Conservation (phyloP, 192 early-diverging fungal genomes). For the Coemansia sp. region DNA sequence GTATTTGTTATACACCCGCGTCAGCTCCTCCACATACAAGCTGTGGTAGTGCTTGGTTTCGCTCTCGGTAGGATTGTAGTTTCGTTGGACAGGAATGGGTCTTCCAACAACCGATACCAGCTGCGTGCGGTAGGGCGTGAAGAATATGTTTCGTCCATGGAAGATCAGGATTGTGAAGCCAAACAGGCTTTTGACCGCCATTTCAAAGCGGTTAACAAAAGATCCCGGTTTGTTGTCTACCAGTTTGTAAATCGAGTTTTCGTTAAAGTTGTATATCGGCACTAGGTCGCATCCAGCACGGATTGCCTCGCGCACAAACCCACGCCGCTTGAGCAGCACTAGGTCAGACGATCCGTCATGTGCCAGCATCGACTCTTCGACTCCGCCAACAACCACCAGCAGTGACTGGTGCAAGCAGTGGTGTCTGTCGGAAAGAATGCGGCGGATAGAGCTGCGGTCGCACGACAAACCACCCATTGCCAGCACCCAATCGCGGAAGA, state of each 20-base stretch:
- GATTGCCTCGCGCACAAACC: slow-evolving; percentile 91
- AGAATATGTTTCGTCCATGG: slow-evolving; percentile 85
- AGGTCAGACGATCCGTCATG: slow-evolving; percentile 64
- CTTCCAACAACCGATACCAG: slow-evolving; percentile 46
- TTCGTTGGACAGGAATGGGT: slow-evolving; percentile 30
- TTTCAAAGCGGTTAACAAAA: slow-evolving; percentile 68
- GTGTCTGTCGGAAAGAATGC: slow-evolving; percentile 72
- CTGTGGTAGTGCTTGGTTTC: slow-evolving; percentile 36
- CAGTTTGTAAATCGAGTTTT: slow-evolving; percentile 88
- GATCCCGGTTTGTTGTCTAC: slow-evolving; percentile 67
- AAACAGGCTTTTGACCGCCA: slow-evolving; percentile 61
- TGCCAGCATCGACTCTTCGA: slow-evolving; percentile 76
- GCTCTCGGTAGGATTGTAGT: slow-evolving; percentile 22
- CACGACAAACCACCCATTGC: slow-evolving; percentile 77
- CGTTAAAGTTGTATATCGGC: slow-evolving; percentile 91
- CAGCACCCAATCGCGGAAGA: slow-evolving; percentile 83
- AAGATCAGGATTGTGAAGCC: slow-evolving; percentile 79
- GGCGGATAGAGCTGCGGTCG: slow-evolving; percentile 70
- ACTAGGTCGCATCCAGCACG: slow-evolving; percentile 76
- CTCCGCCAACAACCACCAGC: slow-evolving; percentile 91
- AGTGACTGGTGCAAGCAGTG: slow-evolving; percentile 44
- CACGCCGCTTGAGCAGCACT: slow-evolving; percentile 74
- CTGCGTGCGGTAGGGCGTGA: slow-evolving; percentile 50
- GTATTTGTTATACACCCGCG: slow-evolving; percentile 40
- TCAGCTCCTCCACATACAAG: slow-evolving; percentile 42